Evolutionary conservation across 257 asterid genomes (phyloP).

Genomic region (Paulownia fortunei): DNA sequence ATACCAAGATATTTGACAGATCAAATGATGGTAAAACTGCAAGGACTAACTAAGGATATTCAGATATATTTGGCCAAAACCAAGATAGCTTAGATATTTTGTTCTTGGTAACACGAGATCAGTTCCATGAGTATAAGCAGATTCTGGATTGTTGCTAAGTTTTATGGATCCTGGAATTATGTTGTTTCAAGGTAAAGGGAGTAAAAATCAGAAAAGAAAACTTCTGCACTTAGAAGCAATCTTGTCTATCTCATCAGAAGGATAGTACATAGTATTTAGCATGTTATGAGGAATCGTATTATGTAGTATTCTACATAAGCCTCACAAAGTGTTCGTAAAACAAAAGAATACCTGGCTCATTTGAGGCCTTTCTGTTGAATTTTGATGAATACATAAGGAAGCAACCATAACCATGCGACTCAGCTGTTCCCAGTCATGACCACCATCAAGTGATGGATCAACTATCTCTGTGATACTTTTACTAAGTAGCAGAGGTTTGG

Average conservation of each 20-base stretch:
- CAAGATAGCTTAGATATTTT: too few species aligned
- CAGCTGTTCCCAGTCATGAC: slow-evolving; percentile 68
- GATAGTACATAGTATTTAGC: not conserved
- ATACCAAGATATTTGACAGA: not conserved
- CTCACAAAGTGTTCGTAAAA: not conserved
- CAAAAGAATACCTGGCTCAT: slow-evolving; percentile 76
- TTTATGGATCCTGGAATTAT: too few species aligned
- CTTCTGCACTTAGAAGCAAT: not conserved
- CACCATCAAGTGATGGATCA: slow-evolving; percentile 72
- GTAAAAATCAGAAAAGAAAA: not conserved
- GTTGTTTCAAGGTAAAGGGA: too few species aligned
- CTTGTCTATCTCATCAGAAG: not conserved
- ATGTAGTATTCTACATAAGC: not conserved
- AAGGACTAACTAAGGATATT: not conserved
- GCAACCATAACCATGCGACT: slow-evolving; percentile 69
- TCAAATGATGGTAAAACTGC: not conserved
- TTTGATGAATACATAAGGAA: slow-evolving; percentile 74
- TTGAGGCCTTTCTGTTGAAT: slow-evolving; percentile 75
- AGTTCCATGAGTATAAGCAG: too few species aligned
- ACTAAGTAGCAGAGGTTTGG: slow-evolving; percentile 70
- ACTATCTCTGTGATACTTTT: slow-evolving; percentile 56
- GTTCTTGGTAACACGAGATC: too few species aligned
- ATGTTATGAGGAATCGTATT: not conserved
- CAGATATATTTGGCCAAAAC: too few species aligned
- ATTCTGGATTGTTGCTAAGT: too few species aligned